Evolutionary conservation across 768 basidiomycete species (phyloP).

Genomic region (Leccinum rimulosum): DNA sequence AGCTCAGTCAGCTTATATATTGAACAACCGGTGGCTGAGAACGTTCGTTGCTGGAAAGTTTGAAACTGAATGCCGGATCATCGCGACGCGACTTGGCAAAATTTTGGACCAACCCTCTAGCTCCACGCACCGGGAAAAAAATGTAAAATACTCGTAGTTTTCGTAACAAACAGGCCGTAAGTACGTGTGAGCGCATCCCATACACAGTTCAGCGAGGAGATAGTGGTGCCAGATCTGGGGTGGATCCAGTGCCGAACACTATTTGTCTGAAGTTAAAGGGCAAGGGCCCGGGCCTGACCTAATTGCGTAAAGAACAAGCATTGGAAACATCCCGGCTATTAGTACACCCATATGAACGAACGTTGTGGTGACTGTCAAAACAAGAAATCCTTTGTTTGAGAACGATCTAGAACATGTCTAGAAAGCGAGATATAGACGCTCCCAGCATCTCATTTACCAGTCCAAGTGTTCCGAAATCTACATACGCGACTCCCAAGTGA

Average conservation of each 20-base stretch:
- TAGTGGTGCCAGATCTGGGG: neutral
- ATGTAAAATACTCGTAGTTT: neutral
- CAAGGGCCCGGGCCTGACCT: neutral
- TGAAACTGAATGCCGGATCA: constrained; percentile 6
- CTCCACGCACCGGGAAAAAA: constrained; percentile 2
- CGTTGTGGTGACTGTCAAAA: neutral
- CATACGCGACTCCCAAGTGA: neutral
- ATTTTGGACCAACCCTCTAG: neutral
- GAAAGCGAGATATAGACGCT: neutral
- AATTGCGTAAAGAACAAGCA: neutral
- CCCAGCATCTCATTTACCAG: neutral
- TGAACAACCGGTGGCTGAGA: constrained; percentile 23
- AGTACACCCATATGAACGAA: neutral
- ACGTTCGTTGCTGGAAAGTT: neutral
- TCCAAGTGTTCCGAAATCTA: neutral
- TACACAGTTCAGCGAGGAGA: neutral
- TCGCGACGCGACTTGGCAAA: neutral
- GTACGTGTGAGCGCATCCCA: constrained; percentile 3
- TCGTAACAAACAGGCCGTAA: constrained; percentile 11
- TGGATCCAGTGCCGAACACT: neutral
- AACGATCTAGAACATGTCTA: neutral
- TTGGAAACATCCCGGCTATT: neutral
- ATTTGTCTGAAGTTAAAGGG: neutral
- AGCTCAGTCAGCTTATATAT: constrained; percentile 25
- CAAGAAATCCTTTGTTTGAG: neutral